Percentiles rank a stretch among this genome's conserved stretches.
Evolutionary conservation across 768 basidiomycete species (phyloP).

Genomic region (Megacollybia marginata): DNA sequence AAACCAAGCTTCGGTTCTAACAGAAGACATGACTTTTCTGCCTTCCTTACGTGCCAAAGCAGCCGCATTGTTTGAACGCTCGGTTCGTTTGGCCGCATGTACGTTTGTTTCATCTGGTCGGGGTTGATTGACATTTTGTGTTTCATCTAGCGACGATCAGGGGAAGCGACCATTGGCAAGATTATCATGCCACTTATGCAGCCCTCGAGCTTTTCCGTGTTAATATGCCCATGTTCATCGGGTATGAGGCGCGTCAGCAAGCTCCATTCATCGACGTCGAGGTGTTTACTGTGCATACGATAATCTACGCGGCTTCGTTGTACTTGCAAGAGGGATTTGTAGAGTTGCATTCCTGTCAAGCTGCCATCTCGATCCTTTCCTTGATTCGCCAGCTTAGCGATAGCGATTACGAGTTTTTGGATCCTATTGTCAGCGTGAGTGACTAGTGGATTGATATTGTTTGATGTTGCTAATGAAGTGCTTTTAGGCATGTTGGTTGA

Average conservation of each 20-base stretch:
- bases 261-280: conserved; percentile 32
- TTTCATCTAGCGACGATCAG: conserved; percentile 18
- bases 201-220: conserved; percentile 39
- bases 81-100: conserved; percentile 36
- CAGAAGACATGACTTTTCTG: conserved; percentile 17
- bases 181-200: conserved; percentile 34
- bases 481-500: conserved; percentile 30
- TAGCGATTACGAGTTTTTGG: conserved; percentile 44
- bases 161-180: conserved; percentile 24
- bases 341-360: conserved; percentile 33
- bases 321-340: conserved; percentile 38
- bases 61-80: conserved; percentile 45
- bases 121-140: conserved; percentile 3
- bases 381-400: conserved; percentile 41
- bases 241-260: conserved; percentile 22
- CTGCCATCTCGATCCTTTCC: conserved; percentile 34
- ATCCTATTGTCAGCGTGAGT: conserved; percentile 48
- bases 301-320: conserved; percentile 42
- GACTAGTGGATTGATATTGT: conserved; percentile 2
- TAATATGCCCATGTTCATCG: conserved; percentile 31
- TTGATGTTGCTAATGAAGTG: conserved; percentile 1
- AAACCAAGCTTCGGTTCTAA: conserved; percentile 11
- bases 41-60: conserved; percentile 44
- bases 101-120: conserved; percentile 9
- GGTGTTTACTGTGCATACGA: conserved; percentile 39